Evolutionary conservation across 805 yeast genomes (phyloP).

Genomic region (Saturnispora hagleri): DNA sequence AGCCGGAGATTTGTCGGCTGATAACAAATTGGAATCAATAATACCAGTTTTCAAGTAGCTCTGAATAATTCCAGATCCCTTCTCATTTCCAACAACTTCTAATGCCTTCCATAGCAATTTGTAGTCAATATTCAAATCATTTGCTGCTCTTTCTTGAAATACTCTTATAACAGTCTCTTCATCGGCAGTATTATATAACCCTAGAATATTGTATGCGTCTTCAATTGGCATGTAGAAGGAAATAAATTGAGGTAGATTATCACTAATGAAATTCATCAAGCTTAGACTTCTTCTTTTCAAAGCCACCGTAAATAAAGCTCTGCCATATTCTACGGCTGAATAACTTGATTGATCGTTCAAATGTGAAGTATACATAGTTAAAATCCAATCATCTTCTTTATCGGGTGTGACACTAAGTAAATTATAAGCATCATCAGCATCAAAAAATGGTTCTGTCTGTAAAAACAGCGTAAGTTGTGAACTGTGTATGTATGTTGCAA

Average conservation of each 20-base stretch:
- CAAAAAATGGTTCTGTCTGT: slow-evolving; percentile 40
- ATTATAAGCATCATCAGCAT: slow-evolving; percentile 40
- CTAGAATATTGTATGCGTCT: slow-evolving; percentile 42
- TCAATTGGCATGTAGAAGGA: slow-evolving; percentile 14
- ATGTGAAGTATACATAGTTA: slow-evolving; percentile 65
- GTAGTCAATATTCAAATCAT: slow-evolving; percentile 39
- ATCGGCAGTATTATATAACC: slow-evolving; percentile 39
- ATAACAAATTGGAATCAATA: slow-evolving; percentile 48
- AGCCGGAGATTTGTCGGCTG: slow-evolving; percentile 72
- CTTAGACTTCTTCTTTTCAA: slow-evolving; percentile 44
- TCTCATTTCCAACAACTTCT: slow-evolving; percentile 42
- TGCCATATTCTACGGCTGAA: slow-evolving; percentile 34
- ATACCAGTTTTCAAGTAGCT: slow-evolving; percentile 54
- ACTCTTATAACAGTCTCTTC: slow-evolving; percentile 48
- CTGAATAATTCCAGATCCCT: slow-evolving; percentile 45
- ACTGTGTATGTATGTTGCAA: slow-evolving; percentile 34
- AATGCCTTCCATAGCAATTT: slow-evolving; percentile 50
- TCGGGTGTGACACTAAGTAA: slow-evolving; percentile 40
- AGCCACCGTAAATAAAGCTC: slow-evolving; percentile 58
- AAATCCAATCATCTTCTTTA: slow-evolving; percentile 61
- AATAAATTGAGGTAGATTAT: slow-evolving; percentile 30
- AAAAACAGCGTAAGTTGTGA: slow-evolving; percentile 28
- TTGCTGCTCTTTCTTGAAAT: slow-evolving; percentile 38
- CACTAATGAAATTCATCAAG: slow-evolving; percentile 47
- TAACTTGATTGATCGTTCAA: slow-evolving; percentile 39